Evolutionary conservation across 2,329 filamentous ascomycete species (phyloP), one percentile per base, ranked within the genome.

Genomic region (Ophiocordyceps polyrhachis-furcata): DNA sequence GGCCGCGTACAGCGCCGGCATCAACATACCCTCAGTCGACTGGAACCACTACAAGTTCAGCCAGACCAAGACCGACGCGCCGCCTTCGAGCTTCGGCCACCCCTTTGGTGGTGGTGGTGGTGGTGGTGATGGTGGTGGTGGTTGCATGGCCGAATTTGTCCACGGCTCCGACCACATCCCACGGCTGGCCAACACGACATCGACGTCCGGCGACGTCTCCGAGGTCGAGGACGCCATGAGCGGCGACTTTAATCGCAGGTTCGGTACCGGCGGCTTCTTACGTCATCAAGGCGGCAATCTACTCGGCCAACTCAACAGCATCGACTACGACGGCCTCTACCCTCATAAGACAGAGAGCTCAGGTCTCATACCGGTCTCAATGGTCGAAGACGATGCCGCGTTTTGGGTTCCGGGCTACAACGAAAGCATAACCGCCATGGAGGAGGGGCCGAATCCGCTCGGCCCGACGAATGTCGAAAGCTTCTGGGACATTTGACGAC

Each of bases 201-300:
- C 74, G 11, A 79, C 74, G 9, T 81, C 77, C 13, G 77, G 77
- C 32, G 76, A 81, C 48, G 76, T 80, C 9, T 81, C 76, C 11
- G 76, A 81, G 55, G 74, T 75, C 5, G 78, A 81, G 49, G 77
- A 81, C 50, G 69, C 71, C 48, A 59, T 69, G 43, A 63, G 62
- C 43, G 62, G 63, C 48, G 65, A 68, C 42, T 70, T 70, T 49
- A 62, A 65, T 23, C 5, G 20, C 23, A 54, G 69, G 46, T 66
- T 68, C 43, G 68, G 64, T 46, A 61, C 65, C 47, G 55, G 55
- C 45, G 56, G 55, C 45, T 68, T 62, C 48, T 57, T 74, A 29
- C 60, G 71, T 29, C 68, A 71, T 42, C 58, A 62, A 44, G 60
- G 67, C 43, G 57, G 60, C 44, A 56, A 51, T 47, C 35, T 38